These are phyloP conservation scores for Atkinsonella texensis DNA, from an alignment of 2,329 filamentous ascomycete species.

Conservation along the genomic window DNA sequence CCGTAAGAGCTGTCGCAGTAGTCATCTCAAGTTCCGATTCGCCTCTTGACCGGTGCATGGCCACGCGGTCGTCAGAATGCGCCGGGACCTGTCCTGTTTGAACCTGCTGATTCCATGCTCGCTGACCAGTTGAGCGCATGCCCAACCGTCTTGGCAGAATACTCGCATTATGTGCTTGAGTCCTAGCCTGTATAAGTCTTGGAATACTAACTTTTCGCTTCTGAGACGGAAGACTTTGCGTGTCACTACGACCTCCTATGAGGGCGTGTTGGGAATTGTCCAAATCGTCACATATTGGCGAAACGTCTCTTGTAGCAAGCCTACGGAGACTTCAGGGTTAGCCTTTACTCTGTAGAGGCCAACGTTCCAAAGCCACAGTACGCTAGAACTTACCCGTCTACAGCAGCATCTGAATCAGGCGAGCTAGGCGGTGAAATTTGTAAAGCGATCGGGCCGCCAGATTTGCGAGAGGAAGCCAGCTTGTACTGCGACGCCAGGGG, in stretches of 20 bases:
- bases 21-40: not conserved
- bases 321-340: constrained; percentile 10
- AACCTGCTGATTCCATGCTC: constrained; percentile 1
- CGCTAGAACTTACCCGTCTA: constrained; percentile 26
- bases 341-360: not conserved
- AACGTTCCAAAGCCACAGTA: not conserved
- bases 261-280: constrained; percentile 22
- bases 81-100: not conserved
- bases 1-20: constrained; percentile 13
- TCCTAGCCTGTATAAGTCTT: not conserved
- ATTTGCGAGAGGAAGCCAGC: constrained; percentile 16
- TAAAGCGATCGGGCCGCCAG: constrained; percentile 28
- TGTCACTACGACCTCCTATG: constrained; percentile 6
- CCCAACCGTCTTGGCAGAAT: not conserved
- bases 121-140: not conserved
- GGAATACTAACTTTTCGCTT: constrained; percentile 4
- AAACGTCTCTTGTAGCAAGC: constrained; percentile 28
- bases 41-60: not conserved
- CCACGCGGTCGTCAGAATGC: not conserved
- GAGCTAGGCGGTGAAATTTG: constrained; percentile 46
- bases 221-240: constrained; percentile 8
- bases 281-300: constrained; percentile 37
- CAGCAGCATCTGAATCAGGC: constrained; percentile 30
- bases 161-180: not conserved
- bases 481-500: constrained; percentile 25